Evolutionary conservation across 176 grass and related monocot genomes (phyloP), one percentile per base, ranked within the genome.

Genomic region (Rhynchospora tenuis): DNA sequence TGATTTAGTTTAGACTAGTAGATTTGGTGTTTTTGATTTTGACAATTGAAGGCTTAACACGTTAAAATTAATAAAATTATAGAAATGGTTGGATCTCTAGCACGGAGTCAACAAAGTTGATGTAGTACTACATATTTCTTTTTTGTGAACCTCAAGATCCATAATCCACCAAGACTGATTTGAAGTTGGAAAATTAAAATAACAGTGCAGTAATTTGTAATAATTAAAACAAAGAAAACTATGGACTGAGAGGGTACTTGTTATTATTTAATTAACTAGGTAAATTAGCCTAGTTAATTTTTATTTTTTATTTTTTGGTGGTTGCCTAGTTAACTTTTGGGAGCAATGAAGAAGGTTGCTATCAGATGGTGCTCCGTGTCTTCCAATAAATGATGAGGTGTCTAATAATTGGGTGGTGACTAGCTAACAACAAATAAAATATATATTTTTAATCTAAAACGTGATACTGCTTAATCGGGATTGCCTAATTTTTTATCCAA

Each of bases 341-440:
- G 14, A 82, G 43, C 17, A 82, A 82, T 5, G 8, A 59, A 26
- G 9, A 61, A 26, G 11, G 80, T 82, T 82, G 61, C 33, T 82
- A 82, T 82, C 60, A 52, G 80, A 82, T 48, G 43, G 24, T 38
- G 65, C 19, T 80, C 2, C 59, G 65, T 60, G 73, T 76, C 24
- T 76, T 76, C 73, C 73, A 76, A 76, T 55, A 51, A 5, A 2
- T 16, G 15, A 22, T 54, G 47, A 76, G 73, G 14, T 76, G 73
- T 76, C 19, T 22, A 82, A 68, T 82, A 67, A 82, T 82, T 82
- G 59, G 80, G 80, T 51, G 63, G 44, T 82, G 80, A 82, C 80
- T 66, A 51, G 14, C 63, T 54, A 82, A 82, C 43, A 47, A 68
- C 80, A 66, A 23, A 68, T 51, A 65, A 52, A 65, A 14, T 17